phyloP scores from a whole-genome alignment of 2,329 filamentous ascomycete species.

The Ophiocordyceps camponoti-saundersi region DNA sequence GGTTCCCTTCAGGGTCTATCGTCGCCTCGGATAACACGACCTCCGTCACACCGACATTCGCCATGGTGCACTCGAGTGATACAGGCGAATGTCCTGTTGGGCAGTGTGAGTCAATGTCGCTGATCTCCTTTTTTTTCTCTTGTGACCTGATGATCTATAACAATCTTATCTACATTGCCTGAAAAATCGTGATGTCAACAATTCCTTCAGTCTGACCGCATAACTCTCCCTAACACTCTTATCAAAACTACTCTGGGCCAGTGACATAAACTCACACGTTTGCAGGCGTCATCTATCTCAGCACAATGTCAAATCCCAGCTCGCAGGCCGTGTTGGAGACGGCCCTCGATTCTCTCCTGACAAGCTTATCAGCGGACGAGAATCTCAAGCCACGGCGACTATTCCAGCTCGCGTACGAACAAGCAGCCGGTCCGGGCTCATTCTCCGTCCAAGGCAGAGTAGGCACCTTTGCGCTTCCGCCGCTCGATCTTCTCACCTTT shows the following conservation, averaged over 20 bases:
- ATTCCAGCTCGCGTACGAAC: conserved; percentile 40
- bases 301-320: conserved; percentile 15
- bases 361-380: conserved; percentile 11
- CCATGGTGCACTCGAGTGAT: conserved; percentile 67
- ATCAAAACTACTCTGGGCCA: not conserved
- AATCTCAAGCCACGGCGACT: conserved; percentile 16
- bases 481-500: conserved; percentile 50
- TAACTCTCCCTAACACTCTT: conserved; percentile 14
- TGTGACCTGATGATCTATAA: conserved; percentile 66
- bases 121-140: conserved; percentile 6
- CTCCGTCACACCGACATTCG: conserved; percentile 33
- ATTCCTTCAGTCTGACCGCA: conserved; percentile 74
- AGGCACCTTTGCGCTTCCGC: conserved; percentile 38
- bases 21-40: conserved; percentile 11
- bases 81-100: conserved; percentile 77
- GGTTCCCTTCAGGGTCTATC: conserved; percentile 40
- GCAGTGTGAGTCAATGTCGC: conserved; percentile 65
- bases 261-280: not conserved
- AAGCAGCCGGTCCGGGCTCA: conserved; percentile 15
- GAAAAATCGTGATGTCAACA: conserved; percentile 73
- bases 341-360: conserved; percentile 25
- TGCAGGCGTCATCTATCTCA: conserved; percentile 18
- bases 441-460: conserved; percentile 22
- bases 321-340: conserved; percentile 20
- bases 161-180: conserved; percentile 99